phyloP scores from a whole-genome alignment of 2,329 filamentous ascomycete genomes.

The Scopulariopsis brevicaulis region DNA sequence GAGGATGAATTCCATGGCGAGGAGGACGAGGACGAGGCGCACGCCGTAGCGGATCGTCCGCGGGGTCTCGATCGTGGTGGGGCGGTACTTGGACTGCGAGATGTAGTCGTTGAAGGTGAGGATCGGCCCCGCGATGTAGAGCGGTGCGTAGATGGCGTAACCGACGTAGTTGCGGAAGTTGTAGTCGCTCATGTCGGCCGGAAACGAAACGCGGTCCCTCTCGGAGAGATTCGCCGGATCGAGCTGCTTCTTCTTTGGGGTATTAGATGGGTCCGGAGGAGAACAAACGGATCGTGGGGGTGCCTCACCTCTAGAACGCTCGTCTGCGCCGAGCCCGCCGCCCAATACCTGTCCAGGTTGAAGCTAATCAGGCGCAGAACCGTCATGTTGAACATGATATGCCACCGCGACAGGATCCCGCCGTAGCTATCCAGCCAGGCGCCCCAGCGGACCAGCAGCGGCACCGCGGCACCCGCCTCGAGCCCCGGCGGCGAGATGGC shows the following conservation, averaged over 20 bases:
- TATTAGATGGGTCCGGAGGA: constrained; percentile 39
- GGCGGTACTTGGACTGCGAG: constrained; percentile 65
- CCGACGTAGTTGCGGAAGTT: constrained; percentile 79
- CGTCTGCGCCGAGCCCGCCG: constrained; percentile 48
- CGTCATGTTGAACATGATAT: constrained; percentile 96
- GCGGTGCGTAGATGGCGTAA: constrained; percentile 81
- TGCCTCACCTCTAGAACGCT: constrained; percentile 70
- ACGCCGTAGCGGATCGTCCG: constrained; percentile 74
- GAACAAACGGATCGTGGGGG: not conserved
- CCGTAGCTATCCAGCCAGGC: constrained; percentile 66
- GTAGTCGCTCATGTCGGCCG: constrained; percentile 62
- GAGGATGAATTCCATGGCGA: constrained; percentile 83
- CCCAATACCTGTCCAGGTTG: constrained; percentile 97
- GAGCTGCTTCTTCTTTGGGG: constrained; percentile 89
- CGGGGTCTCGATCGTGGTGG: constrained; percentile 55
- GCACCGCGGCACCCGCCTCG: constrained; percentile 22
- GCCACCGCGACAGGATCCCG: constrained; percentile 83
- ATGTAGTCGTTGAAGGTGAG: constrained; percentile 98
- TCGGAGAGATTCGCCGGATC: constrained; percentile 82
- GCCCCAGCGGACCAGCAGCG: constrained; percentile 47
- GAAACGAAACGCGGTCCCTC: constrained; percentile 68
- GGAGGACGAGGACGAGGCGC: constrained; percentile 67
- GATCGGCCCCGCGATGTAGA: constrained; percentile 89
- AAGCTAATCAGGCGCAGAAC: constrained; percentile 89
- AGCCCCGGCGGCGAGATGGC: constrained; percentile 24